Conservation (phyloP, 768 basidiomycete genomes). For the Gautieria morchelliformis region DNA sequence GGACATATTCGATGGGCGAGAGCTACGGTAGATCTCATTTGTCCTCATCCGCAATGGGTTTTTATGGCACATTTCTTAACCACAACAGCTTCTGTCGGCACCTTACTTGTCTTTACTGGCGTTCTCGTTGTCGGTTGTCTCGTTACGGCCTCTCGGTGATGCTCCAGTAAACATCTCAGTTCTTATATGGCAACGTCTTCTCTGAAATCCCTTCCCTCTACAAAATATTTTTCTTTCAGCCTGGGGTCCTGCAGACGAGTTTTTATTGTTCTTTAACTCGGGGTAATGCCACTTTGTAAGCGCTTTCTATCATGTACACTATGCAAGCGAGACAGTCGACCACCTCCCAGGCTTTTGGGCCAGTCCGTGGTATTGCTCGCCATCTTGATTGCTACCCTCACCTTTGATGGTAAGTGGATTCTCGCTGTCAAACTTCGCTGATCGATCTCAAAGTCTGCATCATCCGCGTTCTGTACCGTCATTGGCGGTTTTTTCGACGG, state of each 20-base stretch:
- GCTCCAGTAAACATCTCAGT: too few species aligned
- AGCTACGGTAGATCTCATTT: background rate
- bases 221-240: too few species aligned
- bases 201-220: too few species aligned
- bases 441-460: background rate
- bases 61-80: background rate
- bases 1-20: background rate
- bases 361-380: background rate
- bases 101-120: background rate
- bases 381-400: background rate
- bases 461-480: background rate
- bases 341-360: background rate
- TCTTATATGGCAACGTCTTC: background rate
- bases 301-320: too few species aligned
- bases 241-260: too few species aligned
- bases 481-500: background rate
- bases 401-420: background rate
- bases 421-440: background rate
- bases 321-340: too few species aligned
- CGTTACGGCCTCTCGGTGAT: too few species aligned
- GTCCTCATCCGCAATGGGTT: background rate
- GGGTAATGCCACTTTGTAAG: background rate
- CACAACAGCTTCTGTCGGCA: background rate
- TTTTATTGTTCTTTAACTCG: background rate
- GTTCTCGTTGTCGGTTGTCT: background rate